phyloP scores from a whole-genome alignment of 257 asterid genomes.

The Capsicum chinense region DNA sequence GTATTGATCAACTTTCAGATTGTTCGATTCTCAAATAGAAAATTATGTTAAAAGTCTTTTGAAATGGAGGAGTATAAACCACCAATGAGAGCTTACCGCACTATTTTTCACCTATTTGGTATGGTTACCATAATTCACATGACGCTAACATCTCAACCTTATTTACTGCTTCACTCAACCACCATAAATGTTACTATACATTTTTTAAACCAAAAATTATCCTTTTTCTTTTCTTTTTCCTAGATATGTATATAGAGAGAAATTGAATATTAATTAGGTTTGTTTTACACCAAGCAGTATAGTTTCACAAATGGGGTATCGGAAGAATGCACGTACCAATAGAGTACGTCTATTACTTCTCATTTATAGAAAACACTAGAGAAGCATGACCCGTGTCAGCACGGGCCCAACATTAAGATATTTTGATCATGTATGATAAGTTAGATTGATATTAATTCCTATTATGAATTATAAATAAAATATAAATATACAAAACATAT shows the following conservation, averaged over 20 bases:
- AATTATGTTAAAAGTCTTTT: too few relatives aligned
- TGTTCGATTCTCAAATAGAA: too few relatives aligned
- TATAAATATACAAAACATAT: too few relatives aligned
- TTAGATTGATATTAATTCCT: too few relatives aligned
- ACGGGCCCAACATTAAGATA: too few relatives aligned
- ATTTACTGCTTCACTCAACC: not conserved
- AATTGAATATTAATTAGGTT: not conserved
- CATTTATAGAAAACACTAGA: too few relatives aligned
- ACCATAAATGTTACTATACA: not conserved
- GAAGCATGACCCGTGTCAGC: too few relatives aligned
- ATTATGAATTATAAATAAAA: too few relatives aligned
- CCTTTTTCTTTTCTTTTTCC: not conserved
- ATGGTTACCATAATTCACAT: not conserved
- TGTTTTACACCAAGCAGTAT: not conserved
- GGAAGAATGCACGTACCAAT: too few relatives aligned
- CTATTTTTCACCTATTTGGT: not conserved
- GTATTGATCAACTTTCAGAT: too few relatives aligned
- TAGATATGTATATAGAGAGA: not conserved
- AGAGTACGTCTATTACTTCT: too few relatives aligned
- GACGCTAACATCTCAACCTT: slow-evolving; percentile 1
- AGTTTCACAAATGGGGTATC: not conserved
- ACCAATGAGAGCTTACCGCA: slow-evolving; percentile 7
- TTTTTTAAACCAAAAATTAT: not conserved
- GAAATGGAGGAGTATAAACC: not conserved
- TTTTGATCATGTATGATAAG: too few relatives aligned